Conservation (phyloP, 441 rosid species). For the Gossypium davidsonii region DNA sequence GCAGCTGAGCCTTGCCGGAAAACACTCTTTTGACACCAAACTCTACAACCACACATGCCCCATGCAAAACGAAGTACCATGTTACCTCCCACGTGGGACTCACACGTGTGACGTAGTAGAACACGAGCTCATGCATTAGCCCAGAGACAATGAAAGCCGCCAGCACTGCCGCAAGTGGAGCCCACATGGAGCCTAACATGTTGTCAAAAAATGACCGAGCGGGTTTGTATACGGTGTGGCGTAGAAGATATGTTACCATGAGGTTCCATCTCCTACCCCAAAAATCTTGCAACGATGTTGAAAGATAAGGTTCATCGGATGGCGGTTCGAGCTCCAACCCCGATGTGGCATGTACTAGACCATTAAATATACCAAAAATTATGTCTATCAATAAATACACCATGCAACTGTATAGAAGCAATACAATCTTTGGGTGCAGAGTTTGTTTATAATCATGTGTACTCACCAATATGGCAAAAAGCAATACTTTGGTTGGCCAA, state of each 20-base stretch:
- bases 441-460: constrained; percentile 15
- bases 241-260: background rate
- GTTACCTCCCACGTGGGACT: constrained; percentile 37
- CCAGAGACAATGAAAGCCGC: constrained; percentile 37
- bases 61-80: constrained; percentile 36
- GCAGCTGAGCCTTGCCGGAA: constrained; percentile 22
- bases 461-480: constrained; percentile 15
- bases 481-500: constrained; percentile 24
- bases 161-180: constrained; percentile 23
- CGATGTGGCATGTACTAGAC: constrained; percentile 19
- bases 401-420: constrained; percentile 21
- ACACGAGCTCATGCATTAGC: constrained; percentile 43
- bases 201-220: background rate
- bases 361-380: constrained; percentile 23
- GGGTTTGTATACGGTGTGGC: constrained; percentile 48
- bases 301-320: constrained; percentile 6
- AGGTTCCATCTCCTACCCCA: constrained; percentile 8
- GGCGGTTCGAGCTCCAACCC: constrained; percentile 13
- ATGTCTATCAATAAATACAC: constrained; percentile 28
- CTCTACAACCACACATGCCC: constrained; percentile 25
- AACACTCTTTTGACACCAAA: constrained; percentile 24
- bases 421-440: constrained; percentile 12
- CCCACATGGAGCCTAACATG: constrained; percentile 27
- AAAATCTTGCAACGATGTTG: constrained; percentile 8
- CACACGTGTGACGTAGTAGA: constrained; percentile 33